Percentiles rank a stretch among this genome's conserved stretches.
Conservation (phyloP, 805 yeast genomes). For the Hemisphaericaspora nanyangensis region DNA sequence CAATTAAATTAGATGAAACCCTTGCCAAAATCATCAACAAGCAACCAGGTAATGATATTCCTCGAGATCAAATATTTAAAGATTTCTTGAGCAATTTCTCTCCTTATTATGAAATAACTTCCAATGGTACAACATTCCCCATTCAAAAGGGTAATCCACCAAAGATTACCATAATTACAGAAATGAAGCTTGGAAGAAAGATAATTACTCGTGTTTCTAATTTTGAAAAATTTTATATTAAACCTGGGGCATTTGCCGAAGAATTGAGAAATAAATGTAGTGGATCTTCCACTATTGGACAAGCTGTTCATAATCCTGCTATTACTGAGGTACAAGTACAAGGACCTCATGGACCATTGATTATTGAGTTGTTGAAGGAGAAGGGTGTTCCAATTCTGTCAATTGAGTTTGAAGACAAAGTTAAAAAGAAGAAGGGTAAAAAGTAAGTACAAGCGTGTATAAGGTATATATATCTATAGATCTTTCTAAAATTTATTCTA, state of each 20-base stretch:
- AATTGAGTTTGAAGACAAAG: conserved; percentile 63
- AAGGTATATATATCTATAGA: background rate
- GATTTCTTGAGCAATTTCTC: conserved; percentile 45
- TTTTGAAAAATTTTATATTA: conserved; percentile 64
- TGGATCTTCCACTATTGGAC: conserved; percentile 77
- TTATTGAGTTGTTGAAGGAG: conserved; percentile 52
- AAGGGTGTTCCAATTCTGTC: conserved; percentile 64
- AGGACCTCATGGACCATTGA: conserved; percentile 75
- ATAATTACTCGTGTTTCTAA: conserved; percentile 69
- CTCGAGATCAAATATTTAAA: conserved; percentile 43
- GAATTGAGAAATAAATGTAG: conserved; percentile 78
- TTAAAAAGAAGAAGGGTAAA: conserved; percentile 42
- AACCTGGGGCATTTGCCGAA: conserved; percentile 60
- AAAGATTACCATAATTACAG: conserved; percentile 60
- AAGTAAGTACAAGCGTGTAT: background rate
- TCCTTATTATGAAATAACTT: conserved; percentile 46
- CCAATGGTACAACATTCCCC: conserved; percentile 37
- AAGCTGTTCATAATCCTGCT: conserved; percentile 51
- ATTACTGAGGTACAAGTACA: conserved; percentile 76
- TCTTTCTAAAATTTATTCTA: conserved; percentile 25
- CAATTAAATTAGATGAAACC: conserved; percentile 52
- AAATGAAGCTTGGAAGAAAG: conserved; percentile 78
- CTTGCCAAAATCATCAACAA: conserved; percentile 22
- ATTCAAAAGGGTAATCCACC: conserved; percentile 68
- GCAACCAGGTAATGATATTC: conserved; percentile 8